Percentiles rank a stretch among this genome's conserved stretches.
Evolutionary conservation across 2,329 filamentous ascomycete genomes (phyloP).

Genomic region (Fusarium fujikuroi): DNA sequence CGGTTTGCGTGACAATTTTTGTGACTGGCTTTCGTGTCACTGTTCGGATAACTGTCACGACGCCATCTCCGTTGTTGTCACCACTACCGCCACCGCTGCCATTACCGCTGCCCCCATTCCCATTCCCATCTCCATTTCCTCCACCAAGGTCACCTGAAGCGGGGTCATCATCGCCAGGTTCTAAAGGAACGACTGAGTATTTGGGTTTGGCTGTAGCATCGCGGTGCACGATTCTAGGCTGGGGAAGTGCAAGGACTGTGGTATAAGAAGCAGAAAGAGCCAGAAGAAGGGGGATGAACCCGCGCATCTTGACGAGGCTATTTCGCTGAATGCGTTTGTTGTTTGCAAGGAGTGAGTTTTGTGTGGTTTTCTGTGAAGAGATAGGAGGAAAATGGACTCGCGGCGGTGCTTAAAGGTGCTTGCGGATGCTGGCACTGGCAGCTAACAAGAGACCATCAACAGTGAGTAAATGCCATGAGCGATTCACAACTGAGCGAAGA

Average conservation of each 20-base stretch:
- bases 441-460: constrained; percentile 21
- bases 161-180: constrained; percentile 45
- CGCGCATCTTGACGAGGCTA: constrained; percentile 46
- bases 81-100: constrained; percentile 22
- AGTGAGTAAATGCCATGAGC: not conserved
- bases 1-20: constrained; percentile 43
- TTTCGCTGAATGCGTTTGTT: constrained; percentile 8
- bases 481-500: constrained; percentile 17
- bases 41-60: constrained; percentile 51
- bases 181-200: constrained; percentile 55
- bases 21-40: constrained; percentile 46
- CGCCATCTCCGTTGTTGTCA: constrained; percentile 30
- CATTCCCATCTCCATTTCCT: constrained; percentile 24
- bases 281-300: constrained; percentile 44
- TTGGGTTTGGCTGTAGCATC: constrained; percentile 44
- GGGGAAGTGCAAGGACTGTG: constrained; percentile 45
- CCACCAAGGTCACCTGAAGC: constrained; percentile 35
- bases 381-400: not conserved
- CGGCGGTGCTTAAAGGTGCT: constrained; percentile 6
- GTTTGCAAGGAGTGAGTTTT: not conserved
- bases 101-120: constrained; percentile 16
- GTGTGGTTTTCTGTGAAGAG: not conserved
- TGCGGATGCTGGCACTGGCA: constrained; percentile 29
- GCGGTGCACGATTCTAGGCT: constrained; percentile 39
- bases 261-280: constrained; percentile 46